Evolutionary conservation across 306 rosid species (phyloP).

Genomic region (Biancaea sappan): DNA sequence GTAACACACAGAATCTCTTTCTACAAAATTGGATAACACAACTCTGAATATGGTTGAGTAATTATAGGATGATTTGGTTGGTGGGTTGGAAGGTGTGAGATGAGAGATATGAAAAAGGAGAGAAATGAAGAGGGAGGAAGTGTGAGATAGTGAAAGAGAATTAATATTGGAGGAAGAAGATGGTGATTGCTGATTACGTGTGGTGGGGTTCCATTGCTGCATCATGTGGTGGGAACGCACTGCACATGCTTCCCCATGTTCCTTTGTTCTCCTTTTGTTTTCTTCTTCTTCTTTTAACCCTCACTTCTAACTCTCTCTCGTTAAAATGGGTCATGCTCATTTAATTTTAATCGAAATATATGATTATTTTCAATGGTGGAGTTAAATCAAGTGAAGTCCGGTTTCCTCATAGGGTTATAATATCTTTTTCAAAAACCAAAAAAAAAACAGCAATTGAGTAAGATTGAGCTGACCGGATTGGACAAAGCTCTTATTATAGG

Average conservation of each 20-base stretch:
- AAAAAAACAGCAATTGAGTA: too few relatives aligned
- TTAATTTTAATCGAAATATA: too few relatives aligned
- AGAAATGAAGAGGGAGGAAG: neutral
- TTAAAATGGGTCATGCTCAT: too few relatives aligned
- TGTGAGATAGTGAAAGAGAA: neutral
- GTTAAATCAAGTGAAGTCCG: too few relatives aligned
- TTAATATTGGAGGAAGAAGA: neutral
- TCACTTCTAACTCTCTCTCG: too few relatives aligned
- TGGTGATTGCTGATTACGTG: conserved; percentile 4
- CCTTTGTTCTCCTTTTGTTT: conserved; percentile 7
- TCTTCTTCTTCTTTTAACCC: neutral
- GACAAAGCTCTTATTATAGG: too few relatives aligned
- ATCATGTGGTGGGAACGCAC: conserved; percentile 57
- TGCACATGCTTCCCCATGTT: conserved; percentile 62
- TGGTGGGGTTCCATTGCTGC: neutral
- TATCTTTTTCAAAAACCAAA: too few relatives aligned
- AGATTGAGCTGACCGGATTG: too few relatives aligned
- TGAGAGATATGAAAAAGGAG: neutral
- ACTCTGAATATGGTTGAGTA: too few relatives aligned
- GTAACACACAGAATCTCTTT: neutral
- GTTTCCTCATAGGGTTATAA: too few relatives aligned
- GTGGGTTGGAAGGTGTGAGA: neutral
- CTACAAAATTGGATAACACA: neutral
- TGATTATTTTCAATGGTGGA: too few relatives aligned
- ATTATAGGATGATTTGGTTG: neutral